Evolutionary conservation across 176 grass and related monocot genomes (phyloP), one percentile per base, ranked within the genome.

Genomic region (Juncus effusus): DNA sequence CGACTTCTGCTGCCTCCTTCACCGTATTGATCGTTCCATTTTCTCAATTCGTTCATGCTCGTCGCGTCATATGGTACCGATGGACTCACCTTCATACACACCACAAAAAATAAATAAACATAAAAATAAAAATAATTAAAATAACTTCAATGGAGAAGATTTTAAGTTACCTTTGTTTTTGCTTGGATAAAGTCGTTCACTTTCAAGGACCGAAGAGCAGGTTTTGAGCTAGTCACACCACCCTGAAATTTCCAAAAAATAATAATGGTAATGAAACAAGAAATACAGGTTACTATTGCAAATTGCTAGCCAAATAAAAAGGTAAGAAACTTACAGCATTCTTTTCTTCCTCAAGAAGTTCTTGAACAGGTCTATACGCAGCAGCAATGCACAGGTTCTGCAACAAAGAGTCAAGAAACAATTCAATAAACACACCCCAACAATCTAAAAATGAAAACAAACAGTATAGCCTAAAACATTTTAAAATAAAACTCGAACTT

Each of bases 371-470:
- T 77, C 80, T 89, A 77, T 99, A 99, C 37, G 94, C 85, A 70
- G 94, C 83, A 72, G 88, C 88, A 76, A 93, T 75, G 54, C 88
- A 99, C 40, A 99, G 62, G 79, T 99, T 93, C 94, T 99, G 79
- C 78, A 80, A 7, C 61, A 69, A 73, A 44, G 44, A 28, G 19
- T 28, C 19, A 49, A 73, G 55, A 68, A 5, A 81, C 2, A 51
- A 61, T 42, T 76, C 61, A 55, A 73, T 58, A 55, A 41, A 47
- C 36, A 77, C 8, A 59, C 36, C 36, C n/a, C 41, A 6, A 13
- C 13, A 75, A 16, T 6, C 56, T 58, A 75, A 78, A 7, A 38
- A 51, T 65, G n/a, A 41, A 51, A 62, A 36, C 28, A 14, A 72
- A 62, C 13, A 74, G 39, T 70, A 65, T 8, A 4, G 19, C 55